Base-by-base conservation (phyloP, 306 rosid species). In the Prunus mira region DNA sequence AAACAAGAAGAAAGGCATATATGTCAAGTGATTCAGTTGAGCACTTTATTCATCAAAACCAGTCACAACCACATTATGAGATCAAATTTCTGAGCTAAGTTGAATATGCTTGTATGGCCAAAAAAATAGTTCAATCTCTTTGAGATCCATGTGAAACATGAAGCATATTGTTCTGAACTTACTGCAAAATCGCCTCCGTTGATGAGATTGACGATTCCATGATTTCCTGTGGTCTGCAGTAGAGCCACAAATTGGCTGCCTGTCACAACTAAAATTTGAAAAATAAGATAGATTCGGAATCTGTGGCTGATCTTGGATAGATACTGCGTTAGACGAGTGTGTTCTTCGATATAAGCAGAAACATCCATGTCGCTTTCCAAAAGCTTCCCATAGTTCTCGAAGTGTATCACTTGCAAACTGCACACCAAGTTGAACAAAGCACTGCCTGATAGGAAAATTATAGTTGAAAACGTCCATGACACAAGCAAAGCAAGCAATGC, bases 281-380 rank as follows among this genome's bases (percentile, higher is more conserved):
- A 63, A 51, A 84, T 82, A 11, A 86, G 86, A 81, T 68, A 81
- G 11, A 84, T 76, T 30, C 90, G 64, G 67, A 86, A 86, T 76
- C 90, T 68, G 75, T 86, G 90, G 81, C 90, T 86, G 22, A 86
- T 86, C 64, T 86, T 86, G 22, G 90, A 84, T 18, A 86, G 77
- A 52, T 86, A 68, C 38, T 76, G 79, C 3, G 73, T 72, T 18
- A 86, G 79, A 63, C 82, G 81, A 43, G 73, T 41, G 69, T 86
- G 88, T 34, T 86, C 90, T 27, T 81, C 88, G 3, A 86, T 81
- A 25, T 75, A 84, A 7, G 70, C 38, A 6, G 77, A 76, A 70
- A 86, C 84, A 60, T 86, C 88, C 30, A 78, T 20, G 38, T 86
- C 90, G 49, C 76, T 81, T 58, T 86, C 88, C 12, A 86, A 41